Evolutionary conservation across 192 early-diverging fungal species (phyloP).

Genomic region (Entomortierella chlamydospora): DNA sequence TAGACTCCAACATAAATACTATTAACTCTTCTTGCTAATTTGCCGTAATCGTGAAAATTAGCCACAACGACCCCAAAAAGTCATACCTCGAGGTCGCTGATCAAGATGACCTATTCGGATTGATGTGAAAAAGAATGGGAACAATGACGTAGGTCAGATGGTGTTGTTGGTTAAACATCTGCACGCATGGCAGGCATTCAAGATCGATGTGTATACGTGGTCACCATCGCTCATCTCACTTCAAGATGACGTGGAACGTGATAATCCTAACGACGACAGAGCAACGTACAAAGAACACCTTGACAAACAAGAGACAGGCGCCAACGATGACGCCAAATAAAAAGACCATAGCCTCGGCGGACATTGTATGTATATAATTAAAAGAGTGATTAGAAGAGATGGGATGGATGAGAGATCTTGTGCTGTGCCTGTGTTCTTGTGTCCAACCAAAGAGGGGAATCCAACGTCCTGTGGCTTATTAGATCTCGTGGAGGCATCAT

Average conservation of each 20-base stretch:
- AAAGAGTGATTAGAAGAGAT: not conserved
- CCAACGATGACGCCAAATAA: conserved; percentile 94
- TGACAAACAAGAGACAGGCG: conserved; percentile 91
- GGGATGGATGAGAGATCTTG: not conserved
- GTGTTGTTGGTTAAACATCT: too few species aligned
- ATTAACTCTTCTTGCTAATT: conserved; percentile 52
- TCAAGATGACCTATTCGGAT: conserved; percentile 44
- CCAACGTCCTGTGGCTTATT: conserved; percentile 6
- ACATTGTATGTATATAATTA: conserved; percentile 57
- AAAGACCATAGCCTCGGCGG: conserved; percentile 79
- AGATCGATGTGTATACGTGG: not conserved
- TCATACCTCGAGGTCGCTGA: conserved; percentile 55
- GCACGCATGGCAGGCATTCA: too few species aligned
- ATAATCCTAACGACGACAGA: not conserved
- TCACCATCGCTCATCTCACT: not conserved
- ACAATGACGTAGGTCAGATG: too few species aligned
- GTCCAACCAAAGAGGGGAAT: not conserved
- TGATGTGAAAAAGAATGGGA: not conserved
- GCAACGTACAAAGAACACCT: conserved; percentile 91
- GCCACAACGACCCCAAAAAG: too few species aligned
- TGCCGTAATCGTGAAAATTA: too few species aligned
- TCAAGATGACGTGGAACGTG: not conserved
- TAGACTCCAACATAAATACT: too few species aligned
- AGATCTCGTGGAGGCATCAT: not conserved
- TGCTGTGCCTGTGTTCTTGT: not conserved